Conservation (phyloP, 192 early-diverging fungal species). For the Chytriomyces confervae region DNA sequence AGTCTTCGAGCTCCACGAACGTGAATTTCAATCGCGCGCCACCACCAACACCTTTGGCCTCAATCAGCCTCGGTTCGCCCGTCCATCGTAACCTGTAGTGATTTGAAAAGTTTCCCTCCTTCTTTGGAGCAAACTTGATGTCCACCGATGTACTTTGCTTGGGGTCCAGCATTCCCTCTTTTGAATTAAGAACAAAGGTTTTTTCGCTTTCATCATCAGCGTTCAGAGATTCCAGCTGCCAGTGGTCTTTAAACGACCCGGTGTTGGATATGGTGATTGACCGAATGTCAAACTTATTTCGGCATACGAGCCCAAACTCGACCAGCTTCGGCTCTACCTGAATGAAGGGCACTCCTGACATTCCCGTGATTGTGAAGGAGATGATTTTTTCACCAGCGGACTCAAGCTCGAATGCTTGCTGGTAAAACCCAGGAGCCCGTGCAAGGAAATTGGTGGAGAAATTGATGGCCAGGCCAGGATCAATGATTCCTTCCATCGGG, state of each 20-base stretch:
- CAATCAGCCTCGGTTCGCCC: constrained; percentile 49
- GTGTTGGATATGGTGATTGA: constrained; percentile 54
- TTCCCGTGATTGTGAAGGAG: constrained; percentile 54
- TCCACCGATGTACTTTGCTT: constrained; percentile 41
- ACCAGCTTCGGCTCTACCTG: constrained; percentile 39
- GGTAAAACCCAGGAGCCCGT: constrained; percentile 49
- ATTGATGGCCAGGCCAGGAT: constrained; percentile 52
- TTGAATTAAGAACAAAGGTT: constrained; percentile 2
- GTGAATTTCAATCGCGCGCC: constrained; percentile 50
- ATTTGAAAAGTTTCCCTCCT: constrained; percentile 49
- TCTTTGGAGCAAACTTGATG: constrained; percentile 50
- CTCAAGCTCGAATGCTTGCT: constrained; percentile 55
- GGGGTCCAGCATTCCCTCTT: constrained; percentile 36
- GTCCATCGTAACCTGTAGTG: constrained; percentile 53
- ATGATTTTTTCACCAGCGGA: constrained; percentile 59
- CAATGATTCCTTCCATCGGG: constrained; percentile 50
- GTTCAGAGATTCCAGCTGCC: constrained; percentile 50
- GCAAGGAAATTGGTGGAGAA: constrained; percentile 52
- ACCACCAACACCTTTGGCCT: constrained; percentile 56
- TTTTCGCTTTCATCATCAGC: constrained; percentile 34
- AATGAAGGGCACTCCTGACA: constrained; percentile 60
- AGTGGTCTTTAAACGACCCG: constrained; percentile 57
- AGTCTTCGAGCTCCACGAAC: constrained; percentile 44
- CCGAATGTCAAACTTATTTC: constrained; percentile 44
- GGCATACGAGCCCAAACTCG: constrained; percentile 61